Evolutionary conservation across 1,284 basidiomycete species (phyloP), one percentile per base, ranked within the genome.

Genomic region (Ganoderma lingzhi): DNA sequence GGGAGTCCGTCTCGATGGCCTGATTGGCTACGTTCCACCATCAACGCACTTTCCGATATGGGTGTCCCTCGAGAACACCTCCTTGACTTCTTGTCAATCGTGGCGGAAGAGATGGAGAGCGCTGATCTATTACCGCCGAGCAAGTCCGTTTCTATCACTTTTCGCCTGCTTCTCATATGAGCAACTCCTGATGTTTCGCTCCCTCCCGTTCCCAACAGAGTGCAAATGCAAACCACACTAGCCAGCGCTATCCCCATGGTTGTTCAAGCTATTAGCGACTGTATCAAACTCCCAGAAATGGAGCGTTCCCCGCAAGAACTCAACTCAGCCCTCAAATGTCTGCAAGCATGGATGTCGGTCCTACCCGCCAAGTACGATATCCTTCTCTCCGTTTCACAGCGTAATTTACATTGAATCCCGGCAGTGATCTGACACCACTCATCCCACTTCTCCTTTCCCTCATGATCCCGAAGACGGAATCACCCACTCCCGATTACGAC

Each of bases 51-150:
- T 65, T 92, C 90, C 0, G 82, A 80, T 9, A 83, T 84, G 6
- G 88, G 90, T 23, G 86, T 86, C 0, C 78, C 86, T 4, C 80
- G 84, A 0, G 89, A 90, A 69, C 79, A 86, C 64, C 79, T 93
- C 37, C 85, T 95, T 56, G 93, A 96, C 74, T 95, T 95, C 80
- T 83, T 95, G 37, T 85, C 89, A n/a, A 96, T 96, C 67, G 91
- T 88, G 0, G 93, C 93, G 0, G 94, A 96, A 76, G 95, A 97
- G 77, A 85, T 94, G 15, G 84, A 86, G 17, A 86, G 87, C 42
- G 92, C 93, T 6, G 93, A 94, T 78, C 80, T 97, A 65, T 79
- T 94, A 59, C 89, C 90, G n/a, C 76, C 88, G 39, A 89, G 87
- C 82, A 92, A 90, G 95, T 96, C 76, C 80, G 89, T 80, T 45